Evolutionary conservation across 805 yeast genomes (phyloP).

Genomic region (Hanseniaspora vineae): DNA sequence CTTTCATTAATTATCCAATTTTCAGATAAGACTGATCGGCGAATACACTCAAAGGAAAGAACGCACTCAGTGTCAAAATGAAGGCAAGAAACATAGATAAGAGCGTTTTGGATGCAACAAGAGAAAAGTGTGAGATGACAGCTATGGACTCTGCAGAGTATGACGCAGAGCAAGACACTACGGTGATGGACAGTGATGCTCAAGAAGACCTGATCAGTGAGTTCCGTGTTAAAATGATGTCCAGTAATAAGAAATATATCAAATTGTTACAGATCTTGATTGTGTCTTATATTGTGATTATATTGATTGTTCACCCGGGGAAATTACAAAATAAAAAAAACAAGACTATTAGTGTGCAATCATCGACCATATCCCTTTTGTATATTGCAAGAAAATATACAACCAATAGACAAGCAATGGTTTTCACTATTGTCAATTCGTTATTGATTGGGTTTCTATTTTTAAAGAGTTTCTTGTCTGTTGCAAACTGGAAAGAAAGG

Average conservation of each 20-base stretch:
- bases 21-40: too few species aligned
- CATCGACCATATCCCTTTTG: constrained; percentile 9
- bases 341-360: constrained; percentile 14
- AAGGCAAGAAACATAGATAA: constrained; percentile 4
- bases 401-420: constrained; percentile 8
- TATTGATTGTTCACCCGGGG: constrained; percentile 7
- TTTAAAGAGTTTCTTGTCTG: constrained; percentile 15
- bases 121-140: constrained; percentile 8
- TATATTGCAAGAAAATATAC: constrained; percentile 11
- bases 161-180: constrained; percentile 7
- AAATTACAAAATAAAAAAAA: background rate
- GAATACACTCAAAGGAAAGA: too few species aligned
- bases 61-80: too few species aligned
- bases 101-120: constrained; percentile 3
- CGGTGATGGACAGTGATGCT: constrained; percentile 19
- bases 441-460: constrained; percentile 12
- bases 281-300: constrained; percentile 14
- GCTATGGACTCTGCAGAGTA: background rate
- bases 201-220: constrained; percentile 20
- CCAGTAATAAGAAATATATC: constrained; percentile 11
- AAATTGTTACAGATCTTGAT: constrained; percentile 12
- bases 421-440: constrained; percentile 8
- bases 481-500: constrained; percentile 14
- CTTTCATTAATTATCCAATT: too few species aligned
- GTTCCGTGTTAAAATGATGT: constrained; percentile 13